phyloP scores from a whole-genome alignment of 2,329 filamentous ascomycete species.

The Clathrospora elynae region DNA sequence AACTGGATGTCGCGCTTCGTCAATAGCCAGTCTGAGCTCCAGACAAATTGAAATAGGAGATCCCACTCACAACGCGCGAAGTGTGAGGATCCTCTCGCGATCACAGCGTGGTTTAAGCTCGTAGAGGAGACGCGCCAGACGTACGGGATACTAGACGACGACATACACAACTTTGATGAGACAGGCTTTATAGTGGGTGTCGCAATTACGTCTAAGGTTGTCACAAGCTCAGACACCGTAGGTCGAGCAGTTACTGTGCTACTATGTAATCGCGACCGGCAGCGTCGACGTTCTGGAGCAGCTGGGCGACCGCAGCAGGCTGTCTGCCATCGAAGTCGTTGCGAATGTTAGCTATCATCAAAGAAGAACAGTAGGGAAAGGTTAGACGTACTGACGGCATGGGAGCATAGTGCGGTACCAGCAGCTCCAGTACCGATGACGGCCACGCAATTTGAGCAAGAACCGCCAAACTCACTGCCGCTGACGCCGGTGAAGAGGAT shows the following conservation, averaged over 20 bases:
- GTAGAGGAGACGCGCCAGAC: slow-evolving; percentile 9
- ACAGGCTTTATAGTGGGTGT: slow-evolving; percentile 17
- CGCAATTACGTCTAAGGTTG: too few relatives aligned
- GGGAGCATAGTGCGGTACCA: too few relatives aligned
- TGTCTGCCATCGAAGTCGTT: too few relatives aligned
- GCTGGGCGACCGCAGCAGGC: too few relatives aligned
- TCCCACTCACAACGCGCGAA: slow-evolving; percentile 8
- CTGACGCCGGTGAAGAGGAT: too few relatives aligned
- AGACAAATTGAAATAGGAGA: slow-evolving; percentile 13
- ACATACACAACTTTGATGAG: slow-evolving; percentile 25
- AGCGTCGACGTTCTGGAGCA: too few relatives aligned
- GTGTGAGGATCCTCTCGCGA: slow-evolving; percentile 10
- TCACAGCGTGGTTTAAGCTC: slow-evolving; percentile 12
- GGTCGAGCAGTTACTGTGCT: slow-evolving; percentile 8
- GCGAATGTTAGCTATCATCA: too few relatives aligned
- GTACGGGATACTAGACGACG: slow-evolving; percentile 13
- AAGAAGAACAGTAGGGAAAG: too few relatives aligned
- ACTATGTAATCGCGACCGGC: slow-evolving; percentile 3
- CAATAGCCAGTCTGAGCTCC: slow-evolving; percentile 10
- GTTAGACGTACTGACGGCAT: too few relatives aligned
- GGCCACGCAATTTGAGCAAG: too few relatives aligned
- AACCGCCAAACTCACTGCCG: too few relatives aligned
- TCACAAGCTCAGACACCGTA: slow-evolving; percentile 8
- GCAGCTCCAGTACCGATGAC: too few relatives aligned
- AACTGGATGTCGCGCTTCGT: slow-evolving; percentile 10